A percentile compares a stretch with the other conserved stretches of the same genome.
Conservation (phyloP, 2,329 filamentous ascomycete genomes). For the Dactylella cylindrospora region DNA sequence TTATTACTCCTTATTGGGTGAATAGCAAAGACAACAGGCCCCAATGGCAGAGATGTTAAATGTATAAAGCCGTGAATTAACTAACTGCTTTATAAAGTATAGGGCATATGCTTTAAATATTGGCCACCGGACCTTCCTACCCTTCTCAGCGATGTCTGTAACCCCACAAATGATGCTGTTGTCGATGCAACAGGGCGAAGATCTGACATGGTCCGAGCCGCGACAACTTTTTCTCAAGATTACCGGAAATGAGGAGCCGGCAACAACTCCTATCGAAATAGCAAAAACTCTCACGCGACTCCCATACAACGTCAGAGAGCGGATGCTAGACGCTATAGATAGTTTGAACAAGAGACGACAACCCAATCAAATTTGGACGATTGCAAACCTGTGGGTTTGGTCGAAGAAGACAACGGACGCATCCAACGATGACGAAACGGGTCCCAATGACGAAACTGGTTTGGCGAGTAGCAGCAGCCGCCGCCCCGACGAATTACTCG, state of each 20-base stretch:
- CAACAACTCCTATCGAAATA: neutral
- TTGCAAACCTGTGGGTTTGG: constrained; percentile 40
- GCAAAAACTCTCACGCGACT: neutral
- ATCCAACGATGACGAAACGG: constrained; percentile 15
- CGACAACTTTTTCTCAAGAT: neutral
- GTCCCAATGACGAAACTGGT: too few species aligned
- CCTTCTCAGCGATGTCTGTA: too few species aligned
- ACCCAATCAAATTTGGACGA: constrained; percentile 28
- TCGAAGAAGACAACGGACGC: constrained; percentile 23
- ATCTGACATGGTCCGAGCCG: neutral
- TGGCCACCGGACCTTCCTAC: too few species aligned
- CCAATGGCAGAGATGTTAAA: too few species aligned
- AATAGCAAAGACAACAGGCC: too few species aligned
- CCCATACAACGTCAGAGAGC: neutral
- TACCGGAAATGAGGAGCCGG: neutral
- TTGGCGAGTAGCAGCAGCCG: too few species aligned
- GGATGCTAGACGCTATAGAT: constrained; percentile 32
- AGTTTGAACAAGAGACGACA: constrained; percentile 8
- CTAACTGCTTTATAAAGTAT: too few species aligned
- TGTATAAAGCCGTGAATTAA: too few species aligned
- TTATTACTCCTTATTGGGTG: too few species aligned
- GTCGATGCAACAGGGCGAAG: constrained; percentile 15
- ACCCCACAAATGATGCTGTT: constrained; percentile 37
- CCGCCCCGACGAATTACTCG: constrained; percentile 21
- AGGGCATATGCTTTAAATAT: too few species aligned